Evolutionary conservation across 2,329 filamentous ascomycete species (phyloP), one percentile per base, ranked within the genome.

Genomic region (Exophiala xenobiotica): DNA sequence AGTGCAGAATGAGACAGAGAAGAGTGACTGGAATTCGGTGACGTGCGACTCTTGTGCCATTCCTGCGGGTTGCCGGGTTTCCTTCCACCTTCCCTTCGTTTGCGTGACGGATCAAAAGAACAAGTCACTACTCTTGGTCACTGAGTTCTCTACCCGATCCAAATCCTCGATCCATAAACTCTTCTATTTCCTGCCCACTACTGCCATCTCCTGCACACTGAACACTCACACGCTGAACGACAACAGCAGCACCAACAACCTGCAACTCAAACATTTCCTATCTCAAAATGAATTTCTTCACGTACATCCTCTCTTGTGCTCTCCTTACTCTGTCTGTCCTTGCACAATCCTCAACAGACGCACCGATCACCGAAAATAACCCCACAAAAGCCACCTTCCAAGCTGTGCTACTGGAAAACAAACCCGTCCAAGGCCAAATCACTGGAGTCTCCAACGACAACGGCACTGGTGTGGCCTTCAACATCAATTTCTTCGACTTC

Each of bases 401-500:
- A 47, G 85, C 81, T 14, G 70, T 66, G 1, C 74, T 88, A 2
- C 64, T 75, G 20, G 67, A 74, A 3, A 79, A 79, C 68, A 81
- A 77, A 65, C 72, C 75, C 51, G 70, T 86, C 49, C 74, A 78
- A 61, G 78, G 82, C 12, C 73, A 61, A 26, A 68, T 86, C 61
- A 69, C 68, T 11, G 78, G 74, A 33, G 68, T 67, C 29, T 70
- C 76, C 33, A 69, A 70, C 33, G 65, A 73, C 1, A 70, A 76
- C 48, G 80, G 79, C 44, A 70, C 74, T 19, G 83, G 83, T 37
- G 77, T 85, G 46, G 67, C 72, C 47, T 80, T 82, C 65, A 68
- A 72, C 47, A 74, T 83, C 58, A 68, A 73, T 24, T 78, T 86
- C 62, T 75, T 72, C 48, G 82, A 83, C 62, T 70, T 87, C 6